Base-by-base conservation (phyloP, 441 rosid species). In the Omphalea diandra region DNA sequence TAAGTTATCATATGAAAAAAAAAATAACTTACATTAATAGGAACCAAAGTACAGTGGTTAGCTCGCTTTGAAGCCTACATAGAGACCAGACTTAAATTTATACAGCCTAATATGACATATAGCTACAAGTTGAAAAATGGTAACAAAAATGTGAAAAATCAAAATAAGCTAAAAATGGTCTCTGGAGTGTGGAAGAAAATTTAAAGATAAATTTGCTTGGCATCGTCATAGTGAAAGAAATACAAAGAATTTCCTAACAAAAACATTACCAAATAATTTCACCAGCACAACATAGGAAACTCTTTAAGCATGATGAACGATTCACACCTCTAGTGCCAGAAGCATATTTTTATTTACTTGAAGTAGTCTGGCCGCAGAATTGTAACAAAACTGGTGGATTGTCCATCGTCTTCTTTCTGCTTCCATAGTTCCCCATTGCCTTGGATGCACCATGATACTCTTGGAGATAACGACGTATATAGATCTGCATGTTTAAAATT, bases 361-460 rank as follows among this genome's bases (percentile, higher is more conserved):
- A 86, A 86, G 69, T 86, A 80, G 75, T 86, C 88, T 46, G 65
- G 88, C 60, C 75, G 80, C 18, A 86, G 70, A 74, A 79, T 43
- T 2, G 84, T 74, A 67, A 83, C 10, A 26, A 81, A 77, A 71
- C 69, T 69, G 10, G 86, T 76, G 1, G 80, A 33, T 58, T 81
- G 43, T 3, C 83, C 88, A 56, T 84, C 87, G 64, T 76, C 90
- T 46, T 79, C 88, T 69, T 79, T 84, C 80, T 80, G 85, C 72
- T 79, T 86, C 85, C 86, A 76, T 2, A 41, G 53, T 33, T 86
- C 90, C 35, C 85, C 85, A 54, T 81, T 83, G 60, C 86, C 85
- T 76, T 86, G 88, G 64, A 84, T 78, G 73, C 74, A 86, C 86
- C 86, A 86, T 43, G 90, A 81, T 15, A 86, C 88, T 73, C 62